A percentile compares a stretch with the other conserved stretches of the same genome.
Conservation (phyloP, 2,329 filamentous ascomycete genomes). For the Emergomyces orientalis region DNA sequence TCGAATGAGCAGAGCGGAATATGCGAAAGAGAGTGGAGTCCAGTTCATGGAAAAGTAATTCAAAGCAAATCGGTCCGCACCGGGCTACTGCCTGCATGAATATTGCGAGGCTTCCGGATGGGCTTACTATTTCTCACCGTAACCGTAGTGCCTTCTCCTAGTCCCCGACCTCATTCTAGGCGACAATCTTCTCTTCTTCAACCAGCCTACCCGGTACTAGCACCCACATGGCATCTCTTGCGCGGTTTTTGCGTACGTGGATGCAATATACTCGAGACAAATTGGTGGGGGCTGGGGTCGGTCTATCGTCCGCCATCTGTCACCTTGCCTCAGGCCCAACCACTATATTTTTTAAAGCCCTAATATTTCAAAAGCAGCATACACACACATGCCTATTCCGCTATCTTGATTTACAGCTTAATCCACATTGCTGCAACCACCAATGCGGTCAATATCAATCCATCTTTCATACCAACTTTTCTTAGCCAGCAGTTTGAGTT, state of each 20-base stretch:
- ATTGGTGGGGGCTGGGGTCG: too few species aligned
- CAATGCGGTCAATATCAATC: background rate
- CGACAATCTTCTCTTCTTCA: background rate
- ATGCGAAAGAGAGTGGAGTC: background rate
- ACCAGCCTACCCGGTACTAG: background rate
- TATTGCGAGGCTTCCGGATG: background rate
- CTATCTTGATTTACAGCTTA: background rate
- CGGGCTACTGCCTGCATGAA: background rate
- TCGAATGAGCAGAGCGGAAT: background rate
- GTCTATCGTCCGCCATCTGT: background rate
- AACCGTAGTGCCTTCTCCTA: background rate
- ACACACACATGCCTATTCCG: background rate
- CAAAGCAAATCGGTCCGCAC: background rate
- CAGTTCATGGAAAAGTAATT: background rate
- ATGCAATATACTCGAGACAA: background rate
- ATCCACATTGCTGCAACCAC: background rate
- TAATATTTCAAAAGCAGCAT: background rate
- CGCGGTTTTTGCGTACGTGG: background rate
- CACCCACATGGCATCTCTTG: background rate
- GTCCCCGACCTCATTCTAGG: background rate
- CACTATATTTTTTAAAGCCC: background rate
- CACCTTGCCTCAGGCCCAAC: background rate
- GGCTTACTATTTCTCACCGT: background rate
- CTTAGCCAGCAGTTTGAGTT: background rate
- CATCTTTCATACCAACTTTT: background rate